Evolutionary conservation across 2,329 filamentous ascomycete species (phyloP).

Genomic region (Trichoderma endophyticum): DNA sequence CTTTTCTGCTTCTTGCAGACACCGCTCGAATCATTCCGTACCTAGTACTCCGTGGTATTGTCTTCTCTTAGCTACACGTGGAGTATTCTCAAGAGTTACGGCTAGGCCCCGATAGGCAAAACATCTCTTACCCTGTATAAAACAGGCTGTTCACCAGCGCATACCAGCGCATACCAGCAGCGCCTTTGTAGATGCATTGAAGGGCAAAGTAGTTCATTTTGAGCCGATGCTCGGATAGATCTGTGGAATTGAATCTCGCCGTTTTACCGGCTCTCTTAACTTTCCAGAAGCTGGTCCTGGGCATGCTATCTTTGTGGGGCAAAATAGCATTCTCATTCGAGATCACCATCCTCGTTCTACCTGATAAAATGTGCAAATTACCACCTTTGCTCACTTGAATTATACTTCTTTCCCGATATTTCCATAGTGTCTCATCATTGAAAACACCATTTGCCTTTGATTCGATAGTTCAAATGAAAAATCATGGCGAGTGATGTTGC

Average conservation of each 20-base stretch:
- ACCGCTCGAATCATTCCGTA: background rate
- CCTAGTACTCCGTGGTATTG: background rate
- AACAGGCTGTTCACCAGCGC: background rate
- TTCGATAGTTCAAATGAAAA: background rate
- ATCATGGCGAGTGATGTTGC: fast-evolving
- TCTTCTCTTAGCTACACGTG: background rate
- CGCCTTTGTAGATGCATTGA: background rate
- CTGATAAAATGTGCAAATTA: background rate
- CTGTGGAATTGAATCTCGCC: background rate
- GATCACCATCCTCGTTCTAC: background rate
- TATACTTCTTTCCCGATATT: background rate
- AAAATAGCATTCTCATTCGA: background rate
- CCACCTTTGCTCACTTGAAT: background rate
- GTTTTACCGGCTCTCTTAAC: background rate
- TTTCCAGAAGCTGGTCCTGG: background rate
- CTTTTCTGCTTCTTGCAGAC: background rate
- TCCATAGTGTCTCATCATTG: background rate
- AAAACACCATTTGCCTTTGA: background rate
- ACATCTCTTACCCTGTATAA: background rate
- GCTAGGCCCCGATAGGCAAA: background rate
- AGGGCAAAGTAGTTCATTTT: background rate
- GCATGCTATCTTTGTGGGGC: background rate
- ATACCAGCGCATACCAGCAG: background rate
- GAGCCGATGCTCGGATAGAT: background rate
- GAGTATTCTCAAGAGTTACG: background rate